Base-by-base conservation (phyloP, 2,329 filamentous ascomycete species). In the Xylaria sp. region DNA sequence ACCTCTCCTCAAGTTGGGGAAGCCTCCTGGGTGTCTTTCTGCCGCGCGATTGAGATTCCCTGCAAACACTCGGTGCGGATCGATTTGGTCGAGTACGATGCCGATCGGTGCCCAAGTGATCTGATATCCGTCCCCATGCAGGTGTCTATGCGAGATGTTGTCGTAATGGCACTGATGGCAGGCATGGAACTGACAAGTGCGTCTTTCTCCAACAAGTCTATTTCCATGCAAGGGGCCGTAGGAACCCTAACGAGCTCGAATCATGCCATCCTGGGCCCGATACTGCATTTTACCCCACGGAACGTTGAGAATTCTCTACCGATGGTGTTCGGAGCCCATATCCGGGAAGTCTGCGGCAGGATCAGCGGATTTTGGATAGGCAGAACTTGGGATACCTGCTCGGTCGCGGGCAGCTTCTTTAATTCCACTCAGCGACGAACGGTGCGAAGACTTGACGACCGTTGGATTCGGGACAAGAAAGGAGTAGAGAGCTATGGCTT, bases 1-100 rank as follows among this genome's bases (percentile, higher is more conserved):
- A 47, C 17, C 11, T 3, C 45, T 53, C 34, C 62, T 24, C 53
- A 32, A 3, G 34, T 59, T 17, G 62, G 62, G 11, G 62, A 64
- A 58, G 62, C 62, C 8, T 64, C 62, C 1, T 64, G 62, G 62
- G 62, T 64, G 30, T 64, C 62, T 45, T 64, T 64, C 55, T 64
- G 62, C 34, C 62, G 62, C 17, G 62, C 54, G 34, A 64, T 64
- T 9, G 55, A 64, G 54, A 45, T 53, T 8, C 30, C 62, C 24
- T 64, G 62, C 7, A 53, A 45, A 7, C 24, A 34, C 11, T 64
- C 62, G 24, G 54, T 64, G 9, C 62, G 62, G 12, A 59, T 64
- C 19, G 62, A 64, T 47, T 21, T 64, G 3, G 62, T 64, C 47
- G 62, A 64, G 34, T 64, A 64, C 21, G 62, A 64, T n/a, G 62